Evolutionary conservation across 805 yeast species (phyloP).

Genomic region (Zygotorulaspora sp.): DNA sequence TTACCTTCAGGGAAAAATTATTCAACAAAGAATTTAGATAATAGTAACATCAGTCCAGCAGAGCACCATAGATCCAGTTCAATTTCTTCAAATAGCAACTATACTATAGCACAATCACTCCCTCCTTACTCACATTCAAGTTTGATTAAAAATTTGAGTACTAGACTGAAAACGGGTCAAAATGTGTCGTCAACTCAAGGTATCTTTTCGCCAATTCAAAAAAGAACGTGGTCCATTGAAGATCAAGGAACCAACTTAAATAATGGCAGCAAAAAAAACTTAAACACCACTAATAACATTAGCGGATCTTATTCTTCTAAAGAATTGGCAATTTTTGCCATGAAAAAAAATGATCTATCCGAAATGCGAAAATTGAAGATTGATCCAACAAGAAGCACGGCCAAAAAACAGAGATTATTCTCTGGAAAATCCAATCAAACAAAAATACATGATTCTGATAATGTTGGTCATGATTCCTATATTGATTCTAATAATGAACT

Average conservation of each 20-base stretch:
- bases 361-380: conserved; percentile 38
- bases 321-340: conserved; percentile 8
- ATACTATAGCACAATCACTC: conserved; percentile 12
- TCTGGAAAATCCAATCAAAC: conserved; percentile 27
- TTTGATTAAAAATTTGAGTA: conserved; percentile 36
- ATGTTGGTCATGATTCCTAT: neutral
- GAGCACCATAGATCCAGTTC: conserved; percentile 18
- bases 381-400: conserved; percentile 41
- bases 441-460: conserved; percentile 8
- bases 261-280: conserved; percentile 1
- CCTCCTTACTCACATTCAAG: conserved; percentile 24
- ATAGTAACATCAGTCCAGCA: conserved; percentile 25
- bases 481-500: conserved; percentile 1
- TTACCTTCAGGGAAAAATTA: conserved; percentile 16
- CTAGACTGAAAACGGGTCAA: conserved; percentile 31
- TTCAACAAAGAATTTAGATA: conserved; percentile 7
- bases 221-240: conserved; percentile 12
- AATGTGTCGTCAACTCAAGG: conserved; percentile 35
- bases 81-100: conserved; percentile 22
- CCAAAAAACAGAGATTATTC: conserved; percentile 39
- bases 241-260: conserved; percentile 4
- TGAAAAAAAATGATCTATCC: conserved; percentile 22
- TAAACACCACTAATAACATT: conserved; percentile 1
- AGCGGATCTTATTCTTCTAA: conserved; percentile 5
- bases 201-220: conserved; percentile 34